Evolutionary conservation across 1,284 basidiomycete species (phyloP), one percentile per base, ranked within the genome.

Genomic region (Dichomitus squalens): DNA sequence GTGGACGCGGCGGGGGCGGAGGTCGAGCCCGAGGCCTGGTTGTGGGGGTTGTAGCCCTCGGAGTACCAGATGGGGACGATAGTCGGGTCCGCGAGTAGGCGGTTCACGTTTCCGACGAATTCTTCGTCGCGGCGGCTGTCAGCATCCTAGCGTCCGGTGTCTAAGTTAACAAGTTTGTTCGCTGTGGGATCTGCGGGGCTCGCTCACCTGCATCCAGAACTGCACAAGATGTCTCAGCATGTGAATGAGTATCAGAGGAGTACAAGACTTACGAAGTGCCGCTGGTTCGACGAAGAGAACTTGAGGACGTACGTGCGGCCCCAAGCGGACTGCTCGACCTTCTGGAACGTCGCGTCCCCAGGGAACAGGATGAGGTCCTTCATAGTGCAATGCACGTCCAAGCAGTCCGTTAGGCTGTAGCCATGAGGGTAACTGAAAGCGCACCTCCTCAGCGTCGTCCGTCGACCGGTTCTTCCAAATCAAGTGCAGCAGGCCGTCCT

Each of bases 141-240:
- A 20, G 81, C 84, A 69, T 91, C 86, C 87, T 91, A 60, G 20
- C 16, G 6, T 47, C 11, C 11, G 11, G n/a, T 31, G 11, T 31
- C 29, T 14, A 21, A 18, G 9, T 47, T 47, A 20, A 34, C 31
- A 7, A 7, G 20, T 33, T 12, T 34, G 18, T 7, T 3, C 9
- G 20, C 9, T 4, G 44, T 34, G 31, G 16, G n/a, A 4, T n/a
- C 20, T 7, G 31, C 2, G 18, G n/a, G 12, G 29, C 29, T 20
- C 31, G 18, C 14, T 59, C 73, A 88, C 90, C 87, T 92, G 90
- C 80, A 93, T 77, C 90, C 90, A 93, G 67, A 91, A 92, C 90
- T 92, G 31, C 5, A 9, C 11, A 63, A 3, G 35, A 4, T 21
- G 35, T 44, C 57, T 60, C 40, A 58, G 57, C 51, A 33, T 49